Conservation (phyloP, 495 filamentous ascomycete species). For the Haplographium delicatum region DNA sequence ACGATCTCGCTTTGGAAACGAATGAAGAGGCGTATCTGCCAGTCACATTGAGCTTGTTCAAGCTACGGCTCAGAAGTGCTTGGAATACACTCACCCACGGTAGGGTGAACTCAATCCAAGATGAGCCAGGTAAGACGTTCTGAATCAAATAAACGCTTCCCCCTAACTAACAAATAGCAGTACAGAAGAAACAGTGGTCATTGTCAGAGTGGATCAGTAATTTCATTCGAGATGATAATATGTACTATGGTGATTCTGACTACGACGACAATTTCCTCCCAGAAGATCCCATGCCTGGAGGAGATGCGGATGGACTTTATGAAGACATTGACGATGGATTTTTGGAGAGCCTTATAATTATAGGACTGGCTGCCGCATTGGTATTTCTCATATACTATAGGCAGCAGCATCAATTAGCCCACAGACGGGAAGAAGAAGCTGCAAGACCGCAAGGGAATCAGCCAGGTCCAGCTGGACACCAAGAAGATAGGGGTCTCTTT, state of each 20-base stretch:
- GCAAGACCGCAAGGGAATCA: constrained; percentile 31
- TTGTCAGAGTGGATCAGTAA: constrained; percentile 77
- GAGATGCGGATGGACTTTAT: constrained; percentile 54
- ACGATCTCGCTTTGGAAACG: constrained; percentile 85
- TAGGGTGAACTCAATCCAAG: constrained; percentile 80
- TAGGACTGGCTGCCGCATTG: constrained; percentile 68
- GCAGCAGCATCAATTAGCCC: constrained; percentile 62
- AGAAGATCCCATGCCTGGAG: constrained; percentile 48
- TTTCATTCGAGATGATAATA: constrained; percentile 71
- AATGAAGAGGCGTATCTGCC: constrained; percentile 95
- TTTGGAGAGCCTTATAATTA: constrained; percentile 79
- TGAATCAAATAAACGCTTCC: too few species aligned
- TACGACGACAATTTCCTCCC: constrained; percentile 51
- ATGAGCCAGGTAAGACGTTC: constrained; percentile 68
- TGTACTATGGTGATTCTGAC: constrained; percentile 51
- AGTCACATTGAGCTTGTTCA: constrained; percentile 80
- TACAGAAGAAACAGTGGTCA: constrained; percentile 64
- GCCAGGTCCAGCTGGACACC: constrained; percentile 22
- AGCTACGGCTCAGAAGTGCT: constrained; percentile 74
- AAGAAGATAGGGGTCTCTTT: constrained; percentile 60
- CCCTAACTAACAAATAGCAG: constrained; percentile 31
- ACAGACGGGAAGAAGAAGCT: constrained; percentile 26
- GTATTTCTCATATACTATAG: constrained; percentile 78
- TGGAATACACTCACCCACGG: constrained; percentile 94
- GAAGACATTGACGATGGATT: constrained; percentile 71